Percentiles rank a stretch among this genome's conserved stretches.
phyloP scores from a whole-genome alignment of 2,329 filamentous ascomycete genomes.

The Sclerotinia borealis region DNA sequence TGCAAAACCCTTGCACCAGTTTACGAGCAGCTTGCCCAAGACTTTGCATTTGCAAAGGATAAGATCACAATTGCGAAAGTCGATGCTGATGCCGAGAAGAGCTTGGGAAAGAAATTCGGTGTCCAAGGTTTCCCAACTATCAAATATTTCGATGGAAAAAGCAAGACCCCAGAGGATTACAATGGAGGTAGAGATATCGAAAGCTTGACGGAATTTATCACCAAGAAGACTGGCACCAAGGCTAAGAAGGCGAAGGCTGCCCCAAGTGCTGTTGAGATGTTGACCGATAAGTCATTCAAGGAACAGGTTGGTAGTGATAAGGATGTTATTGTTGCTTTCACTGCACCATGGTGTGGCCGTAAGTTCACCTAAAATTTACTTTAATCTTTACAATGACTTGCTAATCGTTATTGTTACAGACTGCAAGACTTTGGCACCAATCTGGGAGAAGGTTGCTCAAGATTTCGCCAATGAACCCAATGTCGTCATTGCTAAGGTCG shows the following conservation, averaged over 20 bases:
- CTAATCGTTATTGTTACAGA: constrained; percentile 48
- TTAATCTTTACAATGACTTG: neutral
- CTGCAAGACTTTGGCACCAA: constrained; percentile 90
- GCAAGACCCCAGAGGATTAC: constrained; percentile 78
- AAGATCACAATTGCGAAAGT: constrained; percentile 90
- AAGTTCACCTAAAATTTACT: constrained; percentile 30
- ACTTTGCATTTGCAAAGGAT: constrained; percentile 64
- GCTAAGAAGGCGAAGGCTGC: constrained; percentile 65
- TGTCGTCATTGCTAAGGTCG: constrained; percentile 89
- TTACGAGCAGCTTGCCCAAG: constrained; percentile 80
- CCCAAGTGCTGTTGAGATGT: constrained; percentile 69
- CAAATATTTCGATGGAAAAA: constrained; percentile 97
- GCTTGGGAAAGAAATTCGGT: constrained; percentile 77
- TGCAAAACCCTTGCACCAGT: constrained; percentile 96
- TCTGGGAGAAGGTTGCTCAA: constrained; percentile 79
- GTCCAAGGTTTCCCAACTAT: constrained; percentile 94
- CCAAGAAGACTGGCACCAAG: constrained; percentile 81
- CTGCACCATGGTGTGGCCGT: constrained; percentile 98
- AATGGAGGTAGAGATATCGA: constrained; percentile 82
- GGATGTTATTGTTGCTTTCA: constrained; percentile 92
- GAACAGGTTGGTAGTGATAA: constrained; percentile 75
- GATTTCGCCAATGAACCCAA: constrained; percentile 73
- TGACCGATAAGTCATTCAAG: constrained; percentile 76
- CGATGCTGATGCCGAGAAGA: constrained; percentile 84
- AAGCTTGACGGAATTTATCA: constrained; percentile 72